phyloP scores from a whole-genome alignment of 495 filamentous ascomycete genomes.

The Penicillium ucsense region DNA sequence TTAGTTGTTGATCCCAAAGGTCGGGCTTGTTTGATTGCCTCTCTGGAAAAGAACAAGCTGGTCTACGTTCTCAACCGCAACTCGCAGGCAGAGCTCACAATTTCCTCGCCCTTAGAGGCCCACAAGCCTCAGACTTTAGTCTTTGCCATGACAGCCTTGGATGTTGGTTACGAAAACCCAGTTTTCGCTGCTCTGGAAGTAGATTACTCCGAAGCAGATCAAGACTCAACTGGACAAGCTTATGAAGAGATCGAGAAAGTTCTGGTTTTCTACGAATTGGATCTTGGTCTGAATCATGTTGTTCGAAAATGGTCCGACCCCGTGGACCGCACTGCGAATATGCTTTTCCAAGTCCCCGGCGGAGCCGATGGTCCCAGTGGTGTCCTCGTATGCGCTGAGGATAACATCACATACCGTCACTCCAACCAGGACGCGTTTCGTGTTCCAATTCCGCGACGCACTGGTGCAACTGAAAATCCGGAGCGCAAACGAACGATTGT shows the following conservation, averaged over 20 bases:
- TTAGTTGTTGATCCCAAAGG: constrained; percentile 92
- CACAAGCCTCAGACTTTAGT: constrained; percentile 92
- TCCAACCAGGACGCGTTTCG: constrained; percentile 84
- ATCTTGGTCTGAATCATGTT: constrained; percentile 93
- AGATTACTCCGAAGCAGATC: constrained; percentile 84
- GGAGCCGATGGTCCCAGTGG: constrained; percentile 90
- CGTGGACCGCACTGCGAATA: constrained; percentile 80
- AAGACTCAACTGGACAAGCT: constrained; percentile 80
- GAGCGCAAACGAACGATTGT: constrained; percentile 78
- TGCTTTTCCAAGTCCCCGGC: constrained; percentile 92
- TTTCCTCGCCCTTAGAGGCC: constrained; percentile 94
- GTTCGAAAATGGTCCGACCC: constrained; percentile 91
- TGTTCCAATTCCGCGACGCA: constrained; percentile 78
- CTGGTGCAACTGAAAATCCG: constrained; percentile 83
- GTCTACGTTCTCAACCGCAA: constrained; percentile 98
- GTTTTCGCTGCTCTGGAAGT: constrained; percentile 91
- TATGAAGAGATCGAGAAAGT: constrained; percentile 75
- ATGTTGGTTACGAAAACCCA: constrained; percentile 95
- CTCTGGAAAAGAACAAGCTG: constrained; percentile 97
- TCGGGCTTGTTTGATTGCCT: constrained; percentile 85
- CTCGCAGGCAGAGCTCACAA: constrained; percentile 85
- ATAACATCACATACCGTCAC: constrained; percentile 89
- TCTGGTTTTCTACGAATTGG: constrained; percentile 93
- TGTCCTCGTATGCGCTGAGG: constrained; percentile 88
- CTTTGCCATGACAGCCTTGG: constrained; percentile 74